Percentiles rank a stretch among this genome's conserved stretches.
phyloP scores from a whole-genome alignment of 306 rosid species.

The Canavalia ensiformis region DNA sequence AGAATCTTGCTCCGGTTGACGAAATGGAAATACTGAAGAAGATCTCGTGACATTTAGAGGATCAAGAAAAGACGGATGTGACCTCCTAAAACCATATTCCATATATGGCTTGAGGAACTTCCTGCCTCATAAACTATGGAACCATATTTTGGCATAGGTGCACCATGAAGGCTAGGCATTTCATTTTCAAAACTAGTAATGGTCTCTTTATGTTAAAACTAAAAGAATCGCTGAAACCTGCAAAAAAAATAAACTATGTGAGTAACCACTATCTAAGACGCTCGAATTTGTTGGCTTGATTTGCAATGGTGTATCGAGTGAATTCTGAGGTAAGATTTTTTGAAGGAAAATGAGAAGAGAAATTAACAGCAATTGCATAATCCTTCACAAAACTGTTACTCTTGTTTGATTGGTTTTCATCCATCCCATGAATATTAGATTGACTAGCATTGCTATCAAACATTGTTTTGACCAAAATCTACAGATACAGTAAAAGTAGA shows the following conservation, averaged over 20 bases:
- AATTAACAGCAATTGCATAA: slow-evolving; percentile 50
- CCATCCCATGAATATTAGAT: slow-evolving; percentile 54
- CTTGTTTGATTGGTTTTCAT: slow-evolving; percentile 58
- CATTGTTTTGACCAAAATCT: slow-evolving; percentile 54
- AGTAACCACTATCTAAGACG: slow-evolving; percentile 49
- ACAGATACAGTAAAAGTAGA: slow-evolving; percentile 47
- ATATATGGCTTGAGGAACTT: too few relatives aligned
- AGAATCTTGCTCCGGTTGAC: slow-evolving; percentile 58
- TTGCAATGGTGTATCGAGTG: slow-evolving; percentile 54
- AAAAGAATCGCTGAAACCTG: slow-evolving; percentile 54
- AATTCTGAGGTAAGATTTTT: slow-evolving; percentile 61
- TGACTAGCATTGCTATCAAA: slow-evolving; percentile 56
- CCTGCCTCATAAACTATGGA: too few relatives aligned
- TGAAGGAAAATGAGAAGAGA: slow-evolving; percentile 54
- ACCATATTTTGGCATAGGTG: too few relatives aligned
- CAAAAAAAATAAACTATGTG: slow-evolving; percentile 53
- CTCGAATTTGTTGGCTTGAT: slow-evolving; percentile 59
- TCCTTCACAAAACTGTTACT: slow-evolving; percentile 56
- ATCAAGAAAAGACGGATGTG: slow-evolving; percentile 45
- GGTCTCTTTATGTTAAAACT: slow-evolving; percentile 56
- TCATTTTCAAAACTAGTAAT: slow-evolving; percentile 49
- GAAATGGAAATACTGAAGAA: slow-evolving; percentile 63
- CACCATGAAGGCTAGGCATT: neutral
- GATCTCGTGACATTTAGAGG: slow-evolving; percentile 67
- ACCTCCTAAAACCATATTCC: too few relatives aligned